phyloP scores from a whole-genome alignment of 1,139 yeast genomes.

The Pichia sp. region DNA sequence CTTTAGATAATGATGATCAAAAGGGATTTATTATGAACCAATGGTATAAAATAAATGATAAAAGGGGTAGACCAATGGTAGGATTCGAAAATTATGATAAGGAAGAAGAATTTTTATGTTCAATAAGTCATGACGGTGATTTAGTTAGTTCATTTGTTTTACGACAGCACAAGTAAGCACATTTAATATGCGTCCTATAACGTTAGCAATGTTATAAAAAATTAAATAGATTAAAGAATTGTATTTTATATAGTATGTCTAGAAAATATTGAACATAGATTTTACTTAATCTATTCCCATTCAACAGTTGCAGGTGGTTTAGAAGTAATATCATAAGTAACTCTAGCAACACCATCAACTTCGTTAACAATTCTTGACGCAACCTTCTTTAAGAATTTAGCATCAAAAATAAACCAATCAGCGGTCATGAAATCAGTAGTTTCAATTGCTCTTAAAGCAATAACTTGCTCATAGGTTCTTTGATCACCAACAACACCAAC shows the following conservation, averaged over 20 bases:
- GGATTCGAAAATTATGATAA: slow-evolving; percentile 30
- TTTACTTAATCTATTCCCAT: slow-evolving; percentile 64
- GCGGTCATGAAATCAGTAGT: slow-evolving; percentile 99
- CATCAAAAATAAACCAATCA: slow-evolving; percentile 96
- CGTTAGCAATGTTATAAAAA: not conserved
- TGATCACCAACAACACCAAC: slow-evolving; percentile 99
- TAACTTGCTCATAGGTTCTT: slow-evolving; percentile 98
- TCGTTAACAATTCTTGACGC: slow-evolving; percentile 97
- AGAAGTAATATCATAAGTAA: slow-evolving; percentile 95
- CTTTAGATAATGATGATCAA: slow-evolving; percentile 48
- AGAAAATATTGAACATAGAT: not conserved
- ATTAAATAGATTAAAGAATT: not conserved
- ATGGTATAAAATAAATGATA: slow-evolving; percentile 49
- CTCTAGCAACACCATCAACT: slow-evolving; percentile 98
- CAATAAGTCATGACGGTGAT: slow-evolving; percentile 65
- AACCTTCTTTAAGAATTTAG: slow-evolving; percentile 83
- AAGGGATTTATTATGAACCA: slow-evolving; percentile 45
- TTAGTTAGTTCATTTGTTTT: slow-evolving; percentile 37
- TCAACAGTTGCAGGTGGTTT: slow-evolving; percentile 99
- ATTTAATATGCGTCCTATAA: not conserved
- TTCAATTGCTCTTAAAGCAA: slow-evolving; percentile 97
- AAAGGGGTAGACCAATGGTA: slow-evolving; percentile 34
- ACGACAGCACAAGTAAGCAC: slow-evolving; percentile 30
- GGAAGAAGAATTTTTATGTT: slow-evolving; percentile 45
- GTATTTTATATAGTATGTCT: not conserved